Evolutionary conservation across 1,284 basidiomycete species (phyloP).

Genomic region (Mycosarcoma maydis): DNA sequence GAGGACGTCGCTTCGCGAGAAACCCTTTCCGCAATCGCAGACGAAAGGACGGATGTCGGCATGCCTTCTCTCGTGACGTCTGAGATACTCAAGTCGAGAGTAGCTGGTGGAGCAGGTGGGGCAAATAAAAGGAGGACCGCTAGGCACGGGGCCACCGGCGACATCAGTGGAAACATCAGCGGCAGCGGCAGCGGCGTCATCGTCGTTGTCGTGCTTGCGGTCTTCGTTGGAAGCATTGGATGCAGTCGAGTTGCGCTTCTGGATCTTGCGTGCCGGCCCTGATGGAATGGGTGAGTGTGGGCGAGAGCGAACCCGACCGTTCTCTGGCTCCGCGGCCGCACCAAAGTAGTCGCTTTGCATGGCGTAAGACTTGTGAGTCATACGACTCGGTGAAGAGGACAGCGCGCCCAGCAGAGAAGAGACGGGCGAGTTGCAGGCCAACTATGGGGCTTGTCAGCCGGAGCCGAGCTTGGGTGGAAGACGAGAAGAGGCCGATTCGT

Average conservation of each 20-base stretch:
- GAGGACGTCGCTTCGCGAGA: conserved; percentile 64
- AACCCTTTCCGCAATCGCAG: conserved; percentile 65
- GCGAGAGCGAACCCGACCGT: conserved; percentile 26
- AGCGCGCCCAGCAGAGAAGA: too few relatives aligned
- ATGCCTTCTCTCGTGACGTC: conserved; percentile 64
- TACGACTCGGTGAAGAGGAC: too few relatives aligned
- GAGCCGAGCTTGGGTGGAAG: too few relatives aligned
- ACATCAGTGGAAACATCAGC: conserved; percentile 18
- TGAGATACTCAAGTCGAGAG: conserved; percentile 64
- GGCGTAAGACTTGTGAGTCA: too few relatives aligned
- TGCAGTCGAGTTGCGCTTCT: conserved; percentile 34
- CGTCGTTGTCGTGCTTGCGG: conserved; percentile 16
- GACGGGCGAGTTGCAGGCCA: too few relatives aligned
- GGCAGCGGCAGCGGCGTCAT: conserved; percentile 11
- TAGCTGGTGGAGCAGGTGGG: conserved; percentile 65
- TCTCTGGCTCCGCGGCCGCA: conserved; percentile 32
- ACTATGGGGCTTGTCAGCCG: too few relatives aligned
- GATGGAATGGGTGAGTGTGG: conserved; percentile 32
- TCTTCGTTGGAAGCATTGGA: conserved; percentile 34
- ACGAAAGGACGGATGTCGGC: conserved; percentile 65
- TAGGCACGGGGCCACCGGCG: conserved; percentile 30
- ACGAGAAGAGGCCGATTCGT: too few relatives aligned
- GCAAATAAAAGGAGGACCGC: conserved; percentile 63
- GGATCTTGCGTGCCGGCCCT: conserved; percentile 35
- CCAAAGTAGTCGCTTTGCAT: conserved; percentile 50